Evolutionary conservation across 176 grass and related monocot species (phyloP).

Genomic region (Puccinellia tenuiflora): DNA sequence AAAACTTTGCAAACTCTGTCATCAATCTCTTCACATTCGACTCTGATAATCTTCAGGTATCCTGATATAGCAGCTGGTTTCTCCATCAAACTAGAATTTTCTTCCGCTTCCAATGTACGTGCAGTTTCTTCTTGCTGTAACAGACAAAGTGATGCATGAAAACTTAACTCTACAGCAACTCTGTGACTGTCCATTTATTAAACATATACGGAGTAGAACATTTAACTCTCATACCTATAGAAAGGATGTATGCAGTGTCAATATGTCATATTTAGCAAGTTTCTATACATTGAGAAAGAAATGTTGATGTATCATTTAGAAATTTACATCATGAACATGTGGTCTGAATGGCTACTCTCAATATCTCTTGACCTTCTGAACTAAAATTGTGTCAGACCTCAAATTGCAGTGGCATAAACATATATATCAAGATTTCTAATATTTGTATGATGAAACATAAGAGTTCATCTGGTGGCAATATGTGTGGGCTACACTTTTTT

Average conservation of each 20-base stretch:
- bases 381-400: background rate
- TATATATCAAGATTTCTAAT: background rate
- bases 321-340: background rate
- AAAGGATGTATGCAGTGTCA: too few relatives aligned
- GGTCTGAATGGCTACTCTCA: background rate
- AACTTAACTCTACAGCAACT: background rate
- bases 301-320: background rate
- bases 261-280: too few relatives aligned
- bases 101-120: background rate
- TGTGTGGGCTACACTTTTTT: background rate
- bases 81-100: background rate
- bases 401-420: background rate
- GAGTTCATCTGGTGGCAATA: background rate
- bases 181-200: background rate
- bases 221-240: background rate
- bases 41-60: background rate
- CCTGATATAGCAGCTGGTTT: background rate
- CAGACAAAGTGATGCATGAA: background rate
- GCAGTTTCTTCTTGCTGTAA: background rate
- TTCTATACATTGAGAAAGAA: background rate
- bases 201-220: background rate
- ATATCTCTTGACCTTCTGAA: background rate
- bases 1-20: background rate
- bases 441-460: background rate
- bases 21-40: background rate